phyloP scores from a whole-genome alignment of 2,329 filamentous ascomycete species.

The Xenosphaeropsis pyriputrescens region DNA sequence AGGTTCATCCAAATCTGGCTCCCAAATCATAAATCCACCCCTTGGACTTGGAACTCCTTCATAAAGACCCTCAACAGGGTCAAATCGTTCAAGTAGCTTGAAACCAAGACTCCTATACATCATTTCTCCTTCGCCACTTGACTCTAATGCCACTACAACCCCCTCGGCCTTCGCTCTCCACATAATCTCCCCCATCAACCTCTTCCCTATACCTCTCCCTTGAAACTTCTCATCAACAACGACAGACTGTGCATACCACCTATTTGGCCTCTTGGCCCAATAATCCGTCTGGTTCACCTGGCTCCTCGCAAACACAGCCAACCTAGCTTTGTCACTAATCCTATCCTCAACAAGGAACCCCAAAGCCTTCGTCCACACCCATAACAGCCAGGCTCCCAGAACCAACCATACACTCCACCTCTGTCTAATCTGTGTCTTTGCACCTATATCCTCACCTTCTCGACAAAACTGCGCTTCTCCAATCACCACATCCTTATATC shows the following conservation, averaged over 20 bases:
- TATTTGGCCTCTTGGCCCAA: conserved; percentile 9
- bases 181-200: conserved; percentile 12
- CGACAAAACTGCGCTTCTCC: conserved; percentile 9
- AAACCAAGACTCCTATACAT: conserved; percentile 13
- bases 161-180: conserved; percentile 9
- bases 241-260: conserved; percentile 13
- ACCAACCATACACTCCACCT: conserved; percentile 3
- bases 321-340: conserved; percentile 1
- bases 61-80: conserved; percentile 3
- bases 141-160: conserved; percentile 10
- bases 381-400: conserved; percentile 3
- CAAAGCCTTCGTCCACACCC: neutral
- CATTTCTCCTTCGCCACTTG: conserved; percentile 9
- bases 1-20: too few species aligned
- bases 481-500: conserved; percentile 3
- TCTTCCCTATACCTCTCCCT: conserved; percentile 11
- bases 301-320: conserved; percentile 3
- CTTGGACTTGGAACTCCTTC: neutral
- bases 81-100: conserved; percentile 2
- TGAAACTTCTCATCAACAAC: conserved; percentile 10
- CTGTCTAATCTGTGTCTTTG: conserved; percentile 2
- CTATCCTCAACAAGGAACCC: conserved; percentile 6
- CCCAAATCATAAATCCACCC: conserved; percentile 10
- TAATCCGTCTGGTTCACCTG: conserved; percentile 3
- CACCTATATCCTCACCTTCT: conserved; percentile 9